Conservation (phyloP, 2,329 filamentous ascomycete species). For the Microsporum ferrugineum region DNA sequence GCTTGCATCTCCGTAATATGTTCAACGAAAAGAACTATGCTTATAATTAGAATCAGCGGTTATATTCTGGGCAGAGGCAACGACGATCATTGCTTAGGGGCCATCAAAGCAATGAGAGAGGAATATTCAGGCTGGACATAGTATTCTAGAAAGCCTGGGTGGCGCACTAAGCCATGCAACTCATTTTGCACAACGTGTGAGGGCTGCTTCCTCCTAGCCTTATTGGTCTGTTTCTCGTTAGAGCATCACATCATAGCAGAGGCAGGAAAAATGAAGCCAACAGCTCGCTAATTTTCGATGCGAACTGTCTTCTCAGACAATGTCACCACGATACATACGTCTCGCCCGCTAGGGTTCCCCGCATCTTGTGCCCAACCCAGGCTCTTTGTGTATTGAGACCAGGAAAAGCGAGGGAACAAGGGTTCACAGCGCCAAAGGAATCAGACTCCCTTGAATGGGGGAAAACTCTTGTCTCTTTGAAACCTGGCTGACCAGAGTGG, state of each 20-base stretch:
- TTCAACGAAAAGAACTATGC: not conserved
- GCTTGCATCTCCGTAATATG: not conserved
- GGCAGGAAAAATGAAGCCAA: not conserved
- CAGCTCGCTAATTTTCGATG: not conserved
- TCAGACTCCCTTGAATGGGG: not conserved
- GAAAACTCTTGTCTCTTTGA: not conserved
- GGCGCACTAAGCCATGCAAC: constrained; percentile 1
- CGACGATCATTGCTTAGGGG: not conserved
- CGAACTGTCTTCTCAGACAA: not conserved
- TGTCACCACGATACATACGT: not conserved
- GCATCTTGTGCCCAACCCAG: not conserved
- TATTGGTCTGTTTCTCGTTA: not conserved
- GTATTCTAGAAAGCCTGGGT: not conserved
- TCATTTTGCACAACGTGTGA: not conserved
- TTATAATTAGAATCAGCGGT: not conserved
- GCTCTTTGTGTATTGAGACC: not conserved
- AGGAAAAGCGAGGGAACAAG: not conserved
- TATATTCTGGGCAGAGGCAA: not conserved
- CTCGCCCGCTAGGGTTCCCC: not conserved
- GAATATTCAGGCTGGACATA: not conserved
- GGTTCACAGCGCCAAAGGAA: not conserved
- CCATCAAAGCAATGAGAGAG: not conserved
- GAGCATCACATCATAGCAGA: not conserved
- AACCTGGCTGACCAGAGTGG: not conserved
- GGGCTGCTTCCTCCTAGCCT: not conserved